Percentiles rank a stretch among this genome's conserved stretches.
phyloP scores from a whole-genome alignment of 305 asterid species.

The Salvia sclarea region DNA sequence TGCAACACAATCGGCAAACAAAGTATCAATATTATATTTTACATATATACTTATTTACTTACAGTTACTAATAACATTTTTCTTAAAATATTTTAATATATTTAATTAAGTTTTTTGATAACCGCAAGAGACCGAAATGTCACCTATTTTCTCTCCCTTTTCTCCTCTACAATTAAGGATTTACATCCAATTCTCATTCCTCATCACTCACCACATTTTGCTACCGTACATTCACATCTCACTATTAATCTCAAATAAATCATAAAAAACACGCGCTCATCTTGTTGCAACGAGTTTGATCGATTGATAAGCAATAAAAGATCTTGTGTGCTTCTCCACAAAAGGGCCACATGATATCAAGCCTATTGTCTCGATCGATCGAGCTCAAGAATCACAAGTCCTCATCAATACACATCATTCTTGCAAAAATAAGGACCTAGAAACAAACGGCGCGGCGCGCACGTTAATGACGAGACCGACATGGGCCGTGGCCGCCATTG shows the following conservation, averaged over 20 bases:
- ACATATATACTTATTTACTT: not conserved
- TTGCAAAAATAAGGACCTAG: not conserved
- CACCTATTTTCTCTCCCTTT: not conserved
- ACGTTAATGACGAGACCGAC: constrained; percentile 1
- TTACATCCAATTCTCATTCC: not conserved
- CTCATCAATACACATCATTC: not conserved
- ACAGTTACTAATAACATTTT: not conserved
- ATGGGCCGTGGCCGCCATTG: constrained; percentile 33
- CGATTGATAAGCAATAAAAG: not conserved
- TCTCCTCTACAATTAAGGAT: not conserved
- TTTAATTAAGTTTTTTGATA: not conserved
- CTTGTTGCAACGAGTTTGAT: not conserved
- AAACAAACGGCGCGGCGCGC: not conserved
- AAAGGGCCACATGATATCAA: constrained; percentile 6
- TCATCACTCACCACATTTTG: not conserved
- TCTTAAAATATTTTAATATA: not conserved
- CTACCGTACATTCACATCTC: not conserved
- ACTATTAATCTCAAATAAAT: not conserved
- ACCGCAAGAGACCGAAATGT: not conserved
- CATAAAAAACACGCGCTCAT: not conserved
- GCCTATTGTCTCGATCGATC: not conserved
- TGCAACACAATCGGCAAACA: not conserved
- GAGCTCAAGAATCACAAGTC: not conserved
- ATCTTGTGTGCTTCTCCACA: not conserved
- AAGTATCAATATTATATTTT: not conserved